Evolutionary conservation across 2,329 filamentous ascomycete species (phyloP), one percentile per base, ranked within the genome.

Genomic region (Parascedosporium putredinis): DNA sequence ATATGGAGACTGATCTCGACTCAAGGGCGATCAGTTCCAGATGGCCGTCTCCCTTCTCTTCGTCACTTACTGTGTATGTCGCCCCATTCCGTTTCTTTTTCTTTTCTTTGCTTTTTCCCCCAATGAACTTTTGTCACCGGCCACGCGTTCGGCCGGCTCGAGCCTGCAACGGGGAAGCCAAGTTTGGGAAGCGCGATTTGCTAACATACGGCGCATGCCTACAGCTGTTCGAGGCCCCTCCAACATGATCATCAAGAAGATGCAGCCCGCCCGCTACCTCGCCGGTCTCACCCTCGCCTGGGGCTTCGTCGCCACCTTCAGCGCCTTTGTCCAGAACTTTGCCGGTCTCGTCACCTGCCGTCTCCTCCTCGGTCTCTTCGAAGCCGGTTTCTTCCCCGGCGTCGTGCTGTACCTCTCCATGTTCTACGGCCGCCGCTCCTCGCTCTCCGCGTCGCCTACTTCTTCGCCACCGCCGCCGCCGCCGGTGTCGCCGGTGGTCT

Each of bases 401-500:
- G 68, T 70, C 0, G 68, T 76, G 0, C 75, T 73, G 53, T 77
- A 38, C 47, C 63, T 18, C 55, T 45, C 48, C 40, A 45, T 45
- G 40, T 50, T 45, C 31, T 84, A 84, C 60, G 77, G 72, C 18
- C 79, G 78, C 54, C 69, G 69, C 7, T 78, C 55, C 68, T 83
- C 4, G 79, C 78, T 0, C 63, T 83, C 3, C 74, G 81, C 1
- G 76, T 83, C 2, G 77, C 77, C 6, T 83, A 82, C 54, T 69
- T 84, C 2, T 84, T 83, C 58, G 71, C 76, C 8, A 72, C 70
- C 2, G 73, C 79, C 2, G 79, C 81, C 0, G 62, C 83, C 1
- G 78, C 81, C 0, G 82, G 82, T 5, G 79, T 80, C 1, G 81
- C 71, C 47, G 81, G 81, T 20, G 82, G 82, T 0, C 68, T 86